Base-by-base conservation (phyloP, 2,329 filamentous ascomycete genomes). In the Aspergillus sp. region DNA sequence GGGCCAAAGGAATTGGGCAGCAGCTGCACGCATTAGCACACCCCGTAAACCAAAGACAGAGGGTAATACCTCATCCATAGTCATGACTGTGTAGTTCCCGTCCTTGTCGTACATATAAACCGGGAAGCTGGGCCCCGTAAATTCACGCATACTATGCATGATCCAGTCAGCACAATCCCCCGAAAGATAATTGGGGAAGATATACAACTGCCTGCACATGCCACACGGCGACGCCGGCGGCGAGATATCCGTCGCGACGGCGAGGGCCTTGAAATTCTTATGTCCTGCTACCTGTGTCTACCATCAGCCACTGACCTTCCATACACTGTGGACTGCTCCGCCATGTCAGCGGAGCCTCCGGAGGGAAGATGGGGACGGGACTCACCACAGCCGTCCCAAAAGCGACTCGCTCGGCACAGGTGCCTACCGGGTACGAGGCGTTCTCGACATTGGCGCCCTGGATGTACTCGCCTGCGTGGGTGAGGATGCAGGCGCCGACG, bases 41-140 rank as follows among this genome's bases (percentile, higher is more conserved):
- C 5, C 14, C 5, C 31, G 29, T 23, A 40, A 17, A 16, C 5
- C 23, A 29, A 11, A 29, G 3, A 7, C 46, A 29, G n/a, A 23
- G n/a, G 20, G 25, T 13, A 58, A 53, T 64, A 75, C 73, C 64
- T 76, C 70, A 36, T 65, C 66, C 58, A 74, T 72, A 3, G 68
- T 72, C 57, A 60, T 65, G 31, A 71, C 49, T 16, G 53, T 64
- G 49, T 67, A 91, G 55, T 87, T 82, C 2, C 86, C 87, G 57
- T 91, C 82, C 70, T 86, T 88, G 71, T 95, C 91, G 72, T 95
- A 96, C 93, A 97, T 96, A 69, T 96, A 85, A 52, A 99, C 82
- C 0, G 91, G 93, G 53, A 83, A 85, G 5, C 79, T 75, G n/a
- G 85, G 66, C 5, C 80, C 71, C 60, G 84, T 88, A 65, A 92